phyloP scores from a whole-genome alignment of 2,329 filamentous ascomycete genomes.

The Tetracladium maxilliforme region DNA sequence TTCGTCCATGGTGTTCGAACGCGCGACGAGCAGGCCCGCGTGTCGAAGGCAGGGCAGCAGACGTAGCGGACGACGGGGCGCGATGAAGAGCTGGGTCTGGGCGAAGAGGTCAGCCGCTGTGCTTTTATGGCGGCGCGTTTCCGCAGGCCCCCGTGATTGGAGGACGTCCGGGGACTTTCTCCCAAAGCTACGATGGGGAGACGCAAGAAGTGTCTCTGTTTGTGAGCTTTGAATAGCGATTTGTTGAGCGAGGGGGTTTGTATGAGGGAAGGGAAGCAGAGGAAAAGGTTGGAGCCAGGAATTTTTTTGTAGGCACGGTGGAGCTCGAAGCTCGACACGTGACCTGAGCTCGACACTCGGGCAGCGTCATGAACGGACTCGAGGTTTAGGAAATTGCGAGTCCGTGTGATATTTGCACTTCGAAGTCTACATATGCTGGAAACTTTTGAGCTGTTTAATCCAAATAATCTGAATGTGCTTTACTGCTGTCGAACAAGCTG shows the following conservation, averaged over 20 bases:
- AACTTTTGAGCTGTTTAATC: too few relatives aligned
- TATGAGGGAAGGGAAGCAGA: constrained; percentile 20
- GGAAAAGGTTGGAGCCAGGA: constrained; percentile 6
- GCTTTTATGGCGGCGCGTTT: constrained; percentile 99
- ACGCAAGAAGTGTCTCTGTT: constrained; percentile 48
- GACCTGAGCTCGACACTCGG: too few relatives aligned
- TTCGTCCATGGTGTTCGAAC: constrained; percentile 54
- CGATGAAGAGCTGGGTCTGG: constrained; percentile 31
- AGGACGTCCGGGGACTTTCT: constrained; percentile 99
- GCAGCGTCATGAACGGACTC: too few relatives aligned
- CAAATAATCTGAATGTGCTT: too few relatives aligned
- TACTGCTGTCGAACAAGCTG: too few relatives aligned
- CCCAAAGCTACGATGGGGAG: constrained; percentile 62
- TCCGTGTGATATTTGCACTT: too few relatives aligned
- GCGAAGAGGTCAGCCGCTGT: constrained; percentile 71
- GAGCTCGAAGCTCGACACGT: too few relatives aligned
- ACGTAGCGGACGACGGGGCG: constrained; percentile 30
- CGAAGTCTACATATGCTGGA: too few relatives aligned
- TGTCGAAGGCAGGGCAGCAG: constrained; percentile 21
- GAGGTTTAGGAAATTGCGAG: too few relatives aligned
- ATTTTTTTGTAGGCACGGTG: constrained; percentile 10
- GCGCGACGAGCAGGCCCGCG: constrained; percentile 14
- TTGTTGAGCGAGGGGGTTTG: constrained; percentile 91
- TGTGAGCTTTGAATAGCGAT: constrained; percentile 99
- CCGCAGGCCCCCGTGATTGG: constrained; percentile 47